A percentile compares a stretch with the other conserved stretches of the same genome.
These are phyloP conservation scores for Sambucus nigra DNA, from an alignment of 129 eudicot genomes.

Conservation along the genomic window DNA sequence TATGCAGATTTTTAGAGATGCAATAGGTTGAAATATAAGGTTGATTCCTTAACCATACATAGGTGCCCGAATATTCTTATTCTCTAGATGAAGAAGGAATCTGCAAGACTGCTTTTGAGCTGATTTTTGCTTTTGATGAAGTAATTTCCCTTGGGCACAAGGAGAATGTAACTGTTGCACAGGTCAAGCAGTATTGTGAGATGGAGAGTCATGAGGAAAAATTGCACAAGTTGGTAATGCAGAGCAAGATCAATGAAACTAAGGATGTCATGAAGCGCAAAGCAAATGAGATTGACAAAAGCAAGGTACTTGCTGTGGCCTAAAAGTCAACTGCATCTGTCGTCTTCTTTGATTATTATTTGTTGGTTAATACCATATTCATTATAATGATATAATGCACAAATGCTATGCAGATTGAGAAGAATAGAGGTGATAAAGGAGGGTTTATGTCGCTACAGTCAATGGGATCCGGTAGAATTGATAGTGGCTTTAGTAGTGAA, in stretches of 20 bases:
- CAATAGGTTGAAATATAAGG: background rate
- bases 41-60: constrained; percentile 40
- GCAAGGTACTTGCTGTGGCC: constrained; percentile 39
- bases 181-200: constrained; percentile 93
- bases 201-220: constrained; percentile 98
- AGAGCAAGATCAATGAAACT: constrained; percentile 80
- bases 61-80: constrained; percentile 89
- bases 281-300: constrained; percentile 91
- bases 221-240: constrained; percentile 61
- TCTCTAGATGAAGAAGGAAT: constrained; percentile 95
- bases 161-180: constrained; percentile 83
- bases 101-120: constrained; percentile 81
- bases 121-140: constrained; percentile 94
- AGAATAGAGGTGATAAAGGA: constrained; percentile 69
- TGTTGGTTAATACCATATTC: constrained; percentile 1
- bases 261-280: constrained; percentile 94
- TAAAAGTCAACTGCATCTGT: background rate
- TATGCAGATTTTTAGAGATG: background rate
- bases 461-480: constrained; percentile 68
- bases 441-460: constrained; percentile 62
- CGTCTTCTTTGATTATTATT: background rate
- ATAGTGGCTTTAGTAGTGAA: constrained; percentile 58
- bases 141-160: constrained; percentile 93
- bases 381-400: constrained; percentile 1
- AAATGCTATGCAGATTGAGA: constrained; percentile 48